Conservation (phyloP, 768 basidiomycete species). For the Amanita rubescens region DNA sequence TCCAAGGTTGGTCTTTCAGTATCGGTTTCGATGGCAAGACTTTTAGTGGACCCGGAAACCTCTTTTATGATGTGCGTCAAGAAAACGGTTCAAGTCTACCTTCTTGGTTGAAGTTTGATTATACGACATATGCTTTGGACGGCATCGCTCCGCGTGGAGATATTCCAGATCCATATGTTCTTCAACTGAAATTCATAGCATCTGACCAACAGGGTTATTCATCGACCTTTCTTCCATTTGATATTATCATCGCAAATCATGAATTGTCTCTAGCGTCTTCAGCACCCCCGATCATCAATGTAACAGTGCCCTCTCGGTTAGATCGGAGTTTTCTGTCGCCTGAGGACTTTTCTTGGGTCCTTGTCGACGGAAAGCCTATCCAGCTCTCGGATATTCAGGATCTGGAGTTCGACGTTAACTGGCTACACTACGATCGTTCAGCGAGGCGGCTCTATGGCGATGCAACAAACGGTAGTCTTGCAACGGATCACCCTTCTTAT, state of each 20-base stretch:
- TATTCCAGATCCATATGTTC: conserved; percentile 29
- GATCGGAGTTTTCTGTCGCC: conserved; percentile 43
- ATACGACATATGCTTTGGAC: conserved; percentile 61
- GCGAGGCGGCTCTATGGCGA: conserved; percentile 54
- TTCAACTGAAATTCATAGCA: conserved; percentile 54
- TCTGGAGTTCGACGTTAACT: conserved; percentile 54
- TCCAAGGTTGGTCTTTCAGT: conserved; percentile 83
- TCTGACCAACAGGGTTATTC: conserved; percentile 72
- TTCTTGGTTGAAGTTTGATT: conserved; percentile 67
- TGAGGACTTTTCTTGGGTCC: conserved; percentile 54
- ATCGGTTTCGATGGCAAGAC: conserved; percentile 73
- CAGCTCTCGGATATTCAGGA: conserved; percentile 48
- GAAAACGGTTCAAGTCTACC: conserved; percentile 68
- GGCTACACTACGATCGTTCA: conserved; percentile 53
- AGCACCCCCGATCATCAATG: conserved; percentile 59
- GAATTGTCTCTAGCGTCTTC: conserved; percentile 46
- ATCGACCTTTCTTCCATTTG: conserved; percentile 51
- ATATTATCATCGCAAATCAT: conserved; percentile 58
- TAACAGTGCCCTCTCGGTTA: conserved; percentile 52
- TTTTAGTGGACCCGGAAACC: conserved; percentile 35
- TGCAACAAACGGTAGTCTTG: not conserved
- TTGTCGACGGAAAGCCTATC: conserved; percentile 55
- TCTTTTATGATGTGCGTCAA: conserved; percentile 60
- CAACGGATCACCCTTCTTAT: conserved; percentile 12
- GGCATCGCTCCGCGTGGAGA: conserved; percentile 61